Evolutionary conservation across 2,329 filamentous ascomycete species (phyloP), one percentile per base, ranked within the genome.

Genomic region (Corinectria fuckeliana): DNA sequence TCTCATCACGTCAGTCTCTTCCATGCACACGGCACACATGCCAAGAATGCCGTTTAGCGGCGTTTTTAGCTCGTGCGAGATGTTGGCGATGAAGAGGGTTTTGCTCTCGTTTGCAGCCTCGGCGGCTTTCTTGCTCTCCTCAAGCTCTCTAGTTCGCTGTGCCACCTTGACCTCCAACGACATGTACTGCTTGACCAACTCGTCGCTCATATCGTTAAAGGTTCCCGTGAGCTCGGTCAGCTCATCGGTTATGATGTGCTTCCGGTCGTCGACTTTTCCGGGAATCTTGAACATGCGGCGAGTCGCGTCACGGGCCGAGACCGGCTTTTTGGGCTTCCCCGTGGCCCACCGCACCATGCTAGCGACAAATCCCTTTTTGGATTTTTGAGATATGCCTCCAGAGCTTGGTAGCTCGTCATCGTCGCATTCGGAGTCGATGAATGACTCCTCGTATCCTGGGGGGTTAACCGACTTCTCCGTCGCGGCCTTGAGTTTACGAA

Each of bases 61-160:
- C 1, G 95, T 99, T 73, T 97, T 96, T 32, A 99, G 82, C 75
- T 98, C 86, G 68, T 89, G 87, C 1, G 87, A 90, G 50, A 98
- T 97, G 69, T 98, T 98, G 16, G 95, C 95, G 63, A 99, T 96
- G 78, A 98, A 98, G 8, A 98, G 82, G 0, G 95, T 98, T 78
- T 99, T 99, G 81, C 92, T 96, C 77, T 97, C 91, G 69, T 97
- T 97, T 3, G 93, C 93, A n/a, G 91, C 91, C 75, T 97, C 93
- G 1, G 93, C 93, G 1, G 92, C 92, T 77, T 92, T 92, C 74
- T 97, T 97, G 78, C 90, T 96, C 61, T 92, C 86, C 71, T 96
- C 92, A 1, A 97, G 81, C 75, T 97, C 91, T 32, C 86, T 86
- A 0, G 93, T 97, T 55, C 93, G 84, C 73, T 93, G 88, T 6